Evolutionary conservation across 176 grass and related monocot genomes (phyloP), one percentile per base, ranked within the genome.

Genomic region (Juncus effusus): DNA sequence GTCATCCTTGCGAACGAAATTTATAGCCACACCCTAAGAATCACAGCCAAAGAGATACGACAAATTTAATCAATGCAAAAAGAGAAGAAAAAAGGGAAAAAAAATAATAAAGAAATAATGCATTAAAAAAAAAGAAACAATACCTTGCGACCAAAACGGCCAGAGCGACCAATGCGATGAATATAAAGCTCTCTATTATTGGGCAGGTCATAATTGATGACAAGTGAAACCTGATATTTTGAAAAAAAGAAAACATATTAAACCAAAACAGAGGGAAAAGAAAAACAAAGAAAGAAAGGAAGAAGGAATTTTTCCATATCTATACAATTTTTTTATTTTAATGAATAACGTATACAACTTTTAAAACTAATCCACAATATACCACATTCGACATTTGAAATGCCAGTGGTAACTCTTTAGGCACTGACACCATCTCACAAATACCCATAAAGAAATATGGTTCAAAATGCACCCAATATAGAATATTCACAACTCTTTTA

Each of bases 181-280:
- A 99, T 99, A 81, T 93, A 99, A 12, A 99, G 88, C 56, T 99
- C 94, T 84, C 94, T 80, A 51, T 99, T 99, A 50, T 99, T 99
- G 3, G 94, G 94, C 61, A 99, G 83, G 74, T 99, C 88, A 62
- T 99, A 99, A 69, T 90, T 99, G 69, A 93, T 99, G 51, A 99
- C 94, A 82, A 99, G 83, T 36, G 94, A 99, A 41, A 99, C 94
- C 94, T 99, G 85, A 19, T 51, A 64, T 16, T 52, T 36, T 40
- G 16, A 75, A 28, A 56, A 60, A 76, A 67, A 39, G 5, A 7
- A 54, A 19, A 69, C 5, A 69, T 50, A 47, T 2, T 51, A 28
- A 28, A 28, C 19, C 19, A 28, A 28, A 28, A 28, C 19, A 28
- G 19, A 28, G 19, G 19, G 19, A 28, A 28, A 28, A 28, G 19